Base-by-base conservation (phyloP, 768 basidiomycete genomes). In the Lyophyllum decastes region DNA sequence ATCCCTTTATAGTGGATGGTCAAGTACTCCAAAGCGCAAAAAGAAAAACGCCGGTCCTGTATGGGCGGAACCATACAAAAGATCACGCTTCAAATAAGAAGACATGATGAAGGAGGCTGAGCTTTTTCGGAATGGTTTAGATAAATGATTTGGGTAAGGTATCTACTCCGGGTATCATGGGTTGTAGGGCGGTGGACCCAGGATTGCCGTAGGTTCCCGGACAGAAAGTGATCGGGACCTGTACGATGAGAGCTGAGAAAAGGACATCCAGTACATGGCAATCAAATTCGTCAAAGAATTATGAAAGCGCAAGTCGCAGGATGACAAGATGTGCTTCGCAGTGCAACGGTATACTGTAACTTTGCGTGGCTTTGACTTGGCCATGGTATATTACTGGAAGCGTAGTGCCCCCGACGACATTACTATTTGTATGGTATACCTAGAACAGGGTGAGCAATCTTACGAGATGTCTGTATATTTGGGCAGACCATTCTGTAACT, bases 391-490 rank as follows among this genome's bases (percentile, higher is more conserved):
- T 34, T 47, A 22, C 19, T 17, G 21, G 21, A 48, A 19, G 4
- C 19, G 17, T 11, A 53, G 14, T 41, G 40, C 1, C 40, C 9
- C n/a, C n/a, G 40, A 41, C 16, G 47, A 49, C 38, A 11, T 24
- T 19, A 52, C 58, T 72, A 79, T 59, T 79, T 79, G 68, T 79
- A 79, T 11, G 77, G 78, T 61, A 78, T 79, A 41, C 78, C 78
- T 79, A 43, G 38, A 49, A 44, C 24, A 24, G 35, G 35, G 53
- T 48, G 30, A 65, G 35, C 40, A 35, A 40, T 47, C 16, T 44
- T 5, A 21, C 16, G 41, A 4, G 16, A 24, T 25, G 9, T 26
- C 24, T n/a, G 45, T 16, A 33, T n/a, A 49, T 19, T 33, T 6
- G 25, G 38, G 69, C 72, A 54, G 50, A 77, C 73, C 76, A 59